Evolutionary conservation across 2,329 filamentous ascomycete species (phyloP).

Genomic region (Claviceps africana): DNA sequence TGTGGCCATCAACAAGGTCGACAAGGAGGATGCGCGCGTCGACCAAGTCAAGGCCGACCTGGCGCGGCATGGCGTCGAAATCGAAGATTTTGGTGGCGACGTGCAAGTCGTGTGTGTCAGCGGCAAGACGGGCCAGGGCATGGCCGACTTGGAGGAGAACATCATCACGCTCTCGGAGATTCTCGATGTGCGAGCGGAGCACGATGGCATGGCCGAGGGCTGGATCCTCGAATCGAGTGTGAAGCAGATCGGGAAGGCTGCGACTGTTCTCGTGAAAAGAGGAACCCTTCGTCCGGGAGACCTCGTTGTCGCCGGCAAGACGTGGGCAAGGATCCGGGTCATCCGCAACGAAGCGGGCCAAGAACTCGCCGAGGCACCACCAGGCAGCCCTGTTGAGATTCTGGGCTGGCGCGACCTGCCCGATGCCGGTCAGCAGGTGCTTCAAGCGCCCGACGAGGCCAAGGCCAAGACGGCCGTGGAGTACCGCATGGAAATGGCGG

Average conservation of each 20-base stretch:
- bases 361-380: conserved; percentile 57
- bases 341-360: conserved; percentile 75
- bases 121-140: conserved; percentile 85
- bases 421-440: conserved; percentile 69
- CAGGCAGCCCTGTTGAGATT: conserved; percentile 82
- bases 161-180: conserved; percentile 77
- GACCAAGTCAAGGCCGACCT: conserved; percentile 84
- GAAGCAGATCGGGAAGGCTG: conserved; percentile 70
- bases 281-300: conserved; percentile 74
- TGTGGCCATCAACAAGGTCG: conserved; percentile 94
- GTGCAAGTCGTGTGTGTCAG: conserved; percentile 84
- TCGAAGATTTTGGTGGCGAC: conserved; percentile 91
- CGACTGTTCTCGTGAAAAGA: conserved; percentile 76
- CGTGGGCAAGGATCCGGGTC: conserved; percentile 75
- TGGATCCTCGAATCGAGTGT: conserved; percentile 89
- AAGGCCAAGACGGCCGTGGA: conserved; percentile 65
- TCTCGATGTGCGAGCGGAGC: conserved; percentile 74
- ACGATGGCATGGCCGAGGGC: conserved; percentile 66
- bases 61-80: conserved; percentile 66
- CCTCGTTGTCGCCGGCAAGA: conserved; percentile 72
- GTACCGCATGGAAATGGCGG: conserved; percentile 58
- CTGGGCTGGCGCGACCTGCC: conserved; percentile 85
- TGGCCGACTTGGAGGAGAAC: conserved; percentile 83
- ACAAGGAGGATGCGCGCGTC: conserved; percentile 69
- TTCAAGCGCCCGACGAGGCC: conserved; percentile 69